Evolutionary conservation across 805 yeast species (phyloP), one percentile per base, ranked within the genome.

Genomic region (Teunomyces atbi): DNA sequence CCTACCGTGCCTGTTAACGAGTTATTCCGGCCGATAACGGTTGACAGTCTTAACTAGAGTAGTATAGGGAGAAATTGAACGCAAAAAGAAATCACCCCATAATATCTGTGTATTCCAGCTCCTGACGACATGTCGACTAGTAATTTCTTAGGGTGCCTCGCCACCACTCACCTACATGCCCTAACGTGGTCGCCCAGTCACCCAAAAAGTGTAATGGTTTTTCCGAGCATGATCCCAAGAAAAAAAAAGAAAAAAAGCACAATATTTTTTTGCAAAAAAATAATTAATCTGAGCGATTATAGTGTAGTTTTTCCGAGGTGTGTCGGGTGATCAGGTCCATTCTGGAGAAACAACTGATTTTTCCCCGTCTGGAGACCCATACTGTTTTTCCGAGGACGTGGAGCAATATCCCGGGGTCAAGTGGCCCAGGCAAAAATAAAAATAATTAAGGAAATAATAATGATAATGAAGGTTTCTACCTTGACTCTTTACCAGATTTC

Each of bases 401-500:
- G 33, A 30, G 33, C 33, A 30, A 30, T 30, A 13, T 30, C 33
- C 33, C 33, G 33, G 33, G 33, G 33, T 30, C 33, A 10, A 5
- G 33, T 30, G 18, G 33, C 2, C 11, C 26, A 23, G 26, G 10
- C 26, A 23, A 23, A 8, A 23, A 23, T 23, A 23, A 21, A 21
- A 23, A 7, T 11, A 8, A 30, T 6, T 30, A 13, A n/a, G 3
- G n/a, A 29, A 29, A 29, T n/a, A 29, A 29, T 29, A 29, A 29
- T 29, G 6, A 19, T 4, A 21, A 21, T 21, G 2, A 21, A 6
- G 23, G 8, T 21, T 21, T 4, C 20, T 4, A 19, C 20, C 5
- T 19, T 23, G 26, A 23, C 26, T 4, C 18, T 15, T 41, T 47
- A 54, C 81, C 82, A 78, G 47, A 73, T 58, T 34, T 67, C 71